Percentiles rank a stretch among this genome's conserved stretches.
These are phyloP conservation scores for Lathyrus oleraceus DNA, from an alignment of 306 rosid genomes.

Conservation along the genomic window DNA sequence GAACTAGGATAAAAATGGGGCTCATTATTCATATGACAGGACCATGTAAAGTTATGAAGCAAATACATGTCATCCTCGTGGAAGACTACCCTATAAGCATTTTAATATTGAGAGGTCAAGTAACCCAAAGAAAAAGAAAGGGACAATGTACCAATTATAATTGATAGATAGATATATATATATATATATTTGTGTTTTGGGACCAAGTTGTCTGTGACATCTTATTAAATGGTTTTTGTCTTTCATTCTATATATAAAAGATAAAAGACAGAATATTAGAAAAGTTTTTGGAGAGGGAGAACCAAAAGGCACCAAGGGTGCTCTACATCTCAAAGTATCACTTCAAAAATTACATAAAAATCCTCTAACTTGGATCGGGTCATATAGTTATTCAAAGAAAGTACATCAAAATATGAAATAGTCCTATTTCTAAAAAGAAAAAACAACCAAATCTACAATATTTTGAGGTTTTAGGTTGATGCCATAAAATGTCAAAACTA, in stretches of 20 bases:
- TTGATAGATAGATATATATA: background rate
- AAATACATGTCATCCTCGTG: background rate
- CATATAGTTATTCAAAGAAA: too few relatives aligned
- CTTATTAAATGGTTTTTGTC: background rate
- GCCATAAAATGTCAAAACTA: too few relatives aligned
- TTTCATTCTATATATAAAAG: background rate
- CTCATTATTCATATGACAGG: constrained; percentile 36
- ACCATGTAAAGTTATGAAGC: background rate
- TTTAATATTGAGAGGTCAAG: constrained; percentile 5
- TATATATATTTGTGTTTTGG: background rate
- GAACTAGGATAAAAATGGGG: constrained; percentile 30
- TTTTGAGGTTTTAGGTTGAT: too few relatives aligned
- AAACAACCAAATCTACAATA: too few relatives aligned
- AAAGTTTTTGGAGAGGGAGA: too few relatives aligned
- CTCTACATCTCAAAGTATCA: too few relatives aligned
- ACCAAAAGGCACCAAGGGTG: too few relatives aligned
- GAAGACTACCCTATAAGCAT: background rate
- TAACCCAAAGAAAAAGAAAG: background rate
- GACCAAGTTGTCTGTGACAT: background rate
- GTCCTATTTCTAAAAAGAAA: too few relatives aligned
- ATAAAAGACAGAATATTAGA: too few relatives aligned
- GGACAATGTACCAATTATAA: background rate
- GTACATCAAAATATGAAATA: too few relatives aligned
- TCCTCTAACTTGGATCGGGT: too few relatives aligned
- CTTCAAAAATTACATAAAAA: too few relatives aligned